Percentiles rank a stretch among this genome's conserved stretches.
These are phyloP conservation scores for Talaromyces verruculosus DNA, from an alignment of 2,329 filamentous ascomycete genomes.

Conservation along the genomic window DNA sequence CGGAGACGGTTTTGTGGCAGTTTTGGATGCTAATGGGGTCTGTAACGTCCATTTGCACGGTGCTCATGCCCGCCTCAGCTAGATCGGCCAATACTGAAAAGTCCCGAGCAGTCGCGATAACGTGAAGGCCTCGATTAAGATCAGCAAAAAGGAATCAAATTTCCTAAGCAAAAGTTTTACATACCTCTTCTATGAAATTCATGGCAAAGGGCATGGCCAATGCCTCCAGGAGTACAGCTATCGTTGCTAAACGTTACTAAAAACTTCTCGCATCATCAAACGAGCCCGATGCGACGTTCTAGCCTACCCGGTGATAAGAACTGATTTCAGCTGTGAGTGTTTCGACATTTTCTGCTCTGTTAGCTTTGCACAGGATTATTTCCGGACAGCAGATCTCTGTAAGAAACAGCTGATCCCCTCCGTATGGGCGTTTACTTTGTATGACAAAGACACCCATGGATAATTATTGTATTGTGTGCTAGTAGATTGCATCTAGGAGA, in stretches of 20 bases:
- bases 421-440: neutral
- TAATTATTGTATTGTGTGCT: neutral
- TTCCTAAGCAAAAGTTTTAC: neutral
- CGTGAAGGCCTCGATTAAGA: neutral
- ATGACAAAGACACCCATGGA: neutral
- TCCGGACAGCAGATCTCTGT: neutral
- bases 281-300: neutral
- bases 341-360: neutral
- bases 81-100: conserved; percentile 3
- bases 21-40: conserved; percentile 5
- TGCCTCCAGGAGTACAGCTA: conserved; percentile 1
- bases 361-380: neutral
- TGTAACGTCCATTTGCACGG: conserved; percentile 2
- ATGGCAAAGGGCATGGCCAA: conserved; percentile 4
- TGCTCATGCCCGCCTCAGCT: neutral
- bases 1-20: neutral
- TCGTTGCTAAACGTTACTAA: neutral
- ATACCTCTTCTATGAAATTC: conserved; percentile 6
- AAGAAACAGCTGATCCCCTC: neutral
- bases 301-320: conserved; percentile 7
- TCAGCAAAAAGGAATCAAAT: neutral
- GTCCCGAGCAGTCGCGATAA: conserved; percentile 1
- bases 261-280: neutral
- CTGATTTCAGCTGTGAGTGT: neutral
- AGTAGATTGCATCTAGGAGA: neutral